Percentiles rank a stretch among this genome's conserved stretches.
Conservation (phyloP, 495 filamentous ascomycete species). For the Eremomyces bilateralis region DNA sequence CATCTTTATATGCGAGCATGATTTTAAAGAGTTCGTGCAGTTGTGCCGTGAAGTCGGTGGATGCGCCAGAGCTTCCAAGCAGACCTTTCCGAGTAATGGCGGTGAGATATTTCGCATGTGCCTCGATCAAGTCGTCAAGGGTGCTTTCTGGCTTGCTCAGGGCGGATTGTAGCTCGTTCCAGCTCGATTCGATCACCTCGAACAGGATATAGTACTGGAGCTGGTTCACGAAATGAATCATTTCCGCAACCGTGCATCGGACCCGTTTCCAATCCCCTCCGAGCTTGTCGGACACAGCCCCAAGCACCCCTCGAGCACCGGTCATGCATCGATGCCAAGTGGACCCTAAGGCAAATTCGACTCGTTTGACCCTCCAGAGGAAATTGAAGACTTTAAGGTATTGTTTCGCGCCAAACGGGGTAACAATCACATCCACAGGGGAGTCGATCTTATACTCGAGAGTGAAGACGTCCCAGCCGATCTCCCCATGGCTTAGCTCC, state of each 20-base stretch:
- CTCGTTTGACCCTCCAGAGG: slow-evolving; percentile 93
- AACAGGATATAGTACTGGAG: slow-evolving; percentile 98
- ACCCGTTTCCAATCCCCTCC: slow-evolving; percentile 76
- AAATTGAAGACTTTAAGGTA: slow-evolving; percentile 99
- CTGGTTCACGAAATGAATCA: slow-evolving; percentile 96
- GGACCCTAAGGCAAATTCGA: slow-evolving; percentile 77
- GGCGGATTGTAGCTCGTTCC: slow-evolving; percentile 65
- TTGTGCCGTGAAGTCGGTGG: slow-evolving; percentile 64
- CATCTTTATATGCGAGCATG: slow-evolving; percentile 87
- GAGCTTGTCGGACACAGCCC: slow-evolving; percentile 51
- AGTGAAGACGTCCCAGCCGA: slow-evolving; percentile 98
- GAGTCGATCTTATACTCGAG: slow-evolving; percentile 97
- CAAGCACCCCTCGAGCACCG: slow-evolving; percentile 77
- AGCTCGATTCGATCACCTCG: slow-evolving; percentile 89
- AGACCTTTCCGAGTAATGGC: slow-evolving; percentile 93
- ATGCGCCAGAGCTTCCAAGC: slow-evolving; percentile 32
- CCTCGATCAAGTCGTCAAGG: slow-evolving; percentile 81
- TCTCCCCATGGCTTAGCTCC: slow-evolving; percentile 85
- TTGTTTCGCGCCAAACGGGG: slow-evolving; percentile 78
- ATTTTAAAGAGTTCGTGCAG: slow-evolving; percentile 79
- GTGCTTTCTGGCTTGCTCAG: slow-evolving; percentile 67
- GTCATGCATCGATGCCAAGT: slow-evolving; percentile 96
- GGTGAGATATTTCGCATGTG: slow-evolving; percentile 76
- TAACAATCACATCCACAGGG: slow-evolving; percentile 92
- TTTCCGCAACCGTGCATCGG: slow-evolving; percentile 74